A percentile compares a stretch with the other conserved stretches of the same genome.
These are phyloP conservation scores for Nidularia sp. DNA, from an alignment of 768 basidiomycete genomes.

Conservation along the genomic window DNA sequence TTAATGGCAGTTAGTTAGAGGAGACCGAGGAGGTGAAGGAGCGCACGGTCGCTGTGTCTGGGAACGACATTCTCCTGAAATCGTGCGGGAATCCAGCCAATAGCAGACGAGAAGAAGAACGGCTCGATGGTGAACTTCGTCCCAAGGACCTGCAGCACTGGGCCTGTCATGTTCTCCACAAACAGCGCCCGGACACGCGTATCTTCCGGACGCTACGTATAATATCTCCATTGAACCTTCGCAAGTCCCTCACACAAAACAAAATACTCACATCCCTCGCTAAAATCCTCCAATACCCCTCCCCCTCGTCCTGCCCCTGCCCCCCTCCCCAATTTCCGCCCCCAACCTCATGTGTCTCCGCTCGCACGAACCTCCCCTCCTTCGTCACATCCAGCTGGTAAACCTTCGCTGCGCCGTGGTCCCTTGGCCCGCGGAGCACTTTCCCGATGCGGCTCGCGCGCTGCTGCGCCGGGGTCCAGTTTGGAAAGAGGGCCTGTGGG, in stretches of 20 bases:
- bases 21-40: not conserved
- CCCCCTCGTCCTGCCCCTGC: constrained; percentile 7
- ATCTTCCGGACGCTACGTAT: constrained; percentile 17
- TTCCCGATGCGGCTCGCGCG: constrained; percentile 29
- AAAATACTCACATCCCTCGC: constrained; percentile 20
- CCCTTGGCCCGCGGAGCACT: constrained; percentile 12
- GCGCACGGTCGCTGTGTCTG: constrained; percentile 35
- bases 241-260: not conserved
- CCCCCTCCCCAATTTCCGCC: not conserved
- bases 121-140: constrained; percentile 54
- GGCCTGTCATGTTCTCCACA: constrained; percentile 43
- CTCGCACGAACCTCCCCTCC: constrained; percentile 25
- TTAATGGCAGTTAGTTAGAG: not conserved
- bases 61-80: constrained; percentile 41
- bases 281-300: constrained; percentile 26
- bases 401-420: constrained; percentile 19
- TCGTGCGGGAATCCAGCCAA: constrained; percentile 58
- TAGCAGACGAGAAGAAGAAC: constrained; percentile 60
- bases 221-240: not conserved
- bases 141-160: constrained; percentile 53
- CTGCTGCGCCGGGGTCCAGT: constrained; percentile 49
- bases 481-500: constrained; percentile 50
- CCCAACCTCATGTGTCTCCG: constrained; percentile 13
- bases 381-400: constrained; percentile 34
- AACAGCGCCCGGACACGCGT: constrained; percentile 48